Conservation (phyloP, 495 filamentous ascomycete genomes). For the Neurospora hispaniola region DNA sequence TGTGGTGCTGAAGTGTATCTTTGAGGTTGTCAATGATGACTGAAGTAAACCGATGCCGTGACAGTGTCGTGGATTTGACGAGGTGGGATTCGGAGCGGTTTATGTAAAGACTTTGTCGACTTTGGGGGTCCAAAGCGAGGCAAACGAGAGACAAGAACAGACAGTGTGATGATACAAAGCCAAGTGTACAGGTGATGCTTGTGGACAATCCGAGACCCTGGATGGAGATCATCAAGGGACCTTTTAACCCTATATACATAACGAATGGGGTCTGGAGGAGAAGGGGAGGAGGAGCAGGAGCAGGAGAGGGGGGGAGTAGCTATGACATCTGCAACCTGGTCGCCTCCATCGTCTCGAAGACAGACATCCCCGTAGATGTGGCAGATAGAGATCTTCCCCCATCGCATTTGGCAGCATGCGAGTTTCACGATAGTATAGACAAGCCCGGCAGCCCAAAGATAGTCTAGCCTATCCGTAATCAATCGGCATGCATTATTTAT, state of each 20-base stretch:
- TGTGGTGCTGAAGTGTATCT: neutral
- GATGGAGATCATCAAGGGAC: conserved; percentile 5
- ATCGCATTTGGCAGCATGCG: neutral
- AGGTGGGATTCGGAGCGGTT: neutral
- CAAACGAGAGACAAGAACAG: neutral
- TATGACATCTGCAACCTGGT: neutral
- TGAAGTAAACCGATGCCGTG: neutral
- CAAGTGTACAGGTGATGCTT: conserved; percentile 1
- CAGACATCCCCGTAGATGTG: neutral
- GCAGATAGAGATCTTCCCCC: neutral
- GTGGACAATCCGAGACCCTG: conserved; percentile 1
- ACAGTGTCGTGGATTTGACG: neutral
- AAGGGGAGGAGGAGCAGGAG: neutral
- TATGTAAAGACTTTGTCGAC: neutral
- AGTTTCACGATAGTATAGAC: neutral
- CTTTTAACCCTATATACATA: neutral
- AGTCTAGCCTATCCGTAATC: neutral
- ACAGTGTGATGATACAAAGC: conserved; percentile 5
- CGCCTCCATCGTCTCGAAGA: neutral
- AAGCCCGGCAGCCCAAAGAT: neutral
- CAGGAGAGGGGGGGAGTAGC: neutral
- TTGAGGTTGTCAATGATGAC: neutral
- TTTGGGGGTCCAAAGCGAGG: neutral
- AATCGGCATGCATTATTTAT: neutral
- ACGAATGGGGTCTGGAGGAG: neutral